Conservation (phyloP, 148 eudicot species). For the Mesembryanthemum crystallinum region DNA sequence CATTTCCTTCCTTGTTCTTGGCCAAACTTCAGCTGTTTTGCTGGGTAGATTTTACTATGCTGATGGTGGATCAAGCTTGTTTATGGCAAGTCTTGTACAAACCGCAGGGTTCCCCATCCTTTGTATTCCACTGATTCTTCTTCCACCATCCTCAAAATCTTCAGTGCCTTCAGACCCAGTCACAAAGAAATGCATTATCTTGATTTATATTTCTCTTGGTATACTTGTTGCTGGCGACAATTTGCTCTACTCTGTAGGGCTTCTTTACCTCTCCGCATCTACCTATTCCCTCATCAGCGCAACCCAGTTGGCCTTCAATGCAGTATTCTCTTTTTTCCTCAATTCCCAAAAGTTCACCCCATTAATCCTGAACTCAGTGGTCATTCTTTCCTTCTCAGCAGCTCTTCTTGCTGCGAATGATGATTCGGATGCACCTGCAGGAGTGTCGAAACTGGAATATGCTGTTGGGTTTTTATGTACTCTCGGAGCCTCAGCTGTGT, state of each 20-base stretch:
- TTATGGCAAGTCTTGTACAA: slow-evolving; percentile 35
- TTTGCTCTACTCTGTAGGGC: slow-evolving; percentile 34
- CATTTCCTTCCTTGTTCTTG: slow-evolving; percentile 30
- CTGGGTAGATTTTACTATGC: slow-evolving; percentile 38
- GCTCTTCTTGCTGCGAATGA: slow-evolving; percentile 31
- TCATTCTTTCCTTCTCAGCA: slow-evolving; percentile 31
- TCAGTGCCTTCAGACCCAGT: slow-evolving; percentile 16
- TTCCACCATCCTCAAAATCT: slow-evolving; percentile 18
- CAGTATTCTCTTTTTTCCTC: slow-evolving; percentile 34
- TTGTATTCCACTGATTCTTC: slow-evolving; percentile 35
- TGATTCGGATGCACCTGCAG: slow-evolving; percentile 2
- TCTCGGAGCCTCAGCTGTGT: slow-evolving; percentile 33
- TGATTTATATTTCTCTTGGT: slow-evolving; percentile 36
- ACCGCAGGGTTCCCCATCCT: slow-evolving; percentile 42
- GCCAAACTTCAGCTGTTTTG: slow-evolving; percentile 38
- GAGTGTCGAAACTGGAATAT: slow-evolving; percentile 21
- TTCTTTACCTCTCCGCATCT: slow-evolving; percentile 37
- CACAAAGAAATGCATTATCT: slow-evolving; percentile 17
- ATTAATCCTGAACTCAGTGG: slow-evolving; percentile 35
- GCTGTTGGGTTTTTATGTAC: slow-evolving; percentile 34
- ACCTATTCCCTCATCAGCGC: slow-evolving; percentile 35
- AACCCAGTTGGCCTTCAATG: slow-evolving; percentile 34
- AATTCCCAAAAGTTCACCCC: slow-evolving; percentile 41
- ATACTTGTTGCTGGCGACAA: slow-evolving; percentile 32
- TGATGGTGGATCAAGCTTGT: slow-evolving; percentile 32